Evolutionary conservation across 176 grass and related monocot species (phyloP).

Genomic region (Puccinellia tenuiflora): DNA sequence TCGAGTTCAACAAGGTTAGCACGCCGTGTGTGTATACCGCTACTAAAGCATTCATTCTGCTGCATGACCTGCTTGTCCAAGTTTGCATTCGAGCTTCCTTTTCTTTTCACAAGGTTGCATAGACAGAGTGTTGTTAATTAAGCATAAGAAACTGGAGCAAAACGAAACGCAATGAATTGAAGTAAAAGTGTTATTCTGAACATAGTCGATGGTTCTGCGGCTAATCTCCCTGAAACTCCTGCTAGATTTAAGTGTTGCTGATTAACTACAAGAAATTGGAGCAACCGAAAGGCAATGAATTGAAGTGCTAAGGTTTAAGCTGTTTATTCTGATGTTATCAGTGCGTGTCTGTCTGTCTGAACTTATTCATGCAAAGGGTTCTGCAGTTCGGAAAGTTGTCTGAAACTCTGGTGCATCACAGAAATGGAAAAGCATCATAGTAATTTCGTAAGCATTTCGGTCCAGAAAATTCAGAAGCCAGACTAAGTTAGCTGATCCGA

Average conservation of each 20-base stretch:
- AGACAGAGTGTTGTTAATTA: background rate
- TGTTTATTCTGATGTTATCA: background rate
- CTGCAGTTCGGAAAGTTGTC: background rate
- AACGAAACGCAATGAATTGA: background rate
- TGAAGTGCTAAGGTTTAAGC: background rate
- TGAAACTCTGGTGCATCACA: too few relatives aligned
- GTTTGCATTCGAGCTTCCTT: background rate
- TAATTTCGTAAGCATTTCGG: background rate
- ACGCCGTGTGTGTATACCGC: background rate
- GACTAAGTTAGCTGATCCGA: background rate
- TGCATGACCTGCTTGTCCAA: background rate
- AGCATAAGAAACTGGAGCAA: background rate
- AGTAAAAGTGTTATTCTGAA: background rate
- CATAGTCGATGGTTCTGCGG: background rate
- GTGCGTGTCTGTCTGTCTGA: background rate
- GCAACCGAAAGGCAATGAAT: background rate
- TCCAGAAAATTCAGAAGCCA: background rate
- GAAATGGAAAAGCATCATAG: background rate
- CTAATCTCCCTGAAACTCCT: background rate
- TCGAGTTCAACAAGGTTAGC: constrained; percentile 78
- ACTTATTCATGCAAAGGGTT: background rate
- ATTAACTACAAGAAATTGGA: background rate
- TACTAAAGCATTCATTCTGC: background rate
- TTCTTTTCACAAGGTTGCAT: background rate
- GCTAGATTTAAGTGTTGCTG: background rate